phyloP scores from a whole-genome alignment of 2,329 filamentous ascomycete genomes.

The Claviceps humidiphila region DNA sequence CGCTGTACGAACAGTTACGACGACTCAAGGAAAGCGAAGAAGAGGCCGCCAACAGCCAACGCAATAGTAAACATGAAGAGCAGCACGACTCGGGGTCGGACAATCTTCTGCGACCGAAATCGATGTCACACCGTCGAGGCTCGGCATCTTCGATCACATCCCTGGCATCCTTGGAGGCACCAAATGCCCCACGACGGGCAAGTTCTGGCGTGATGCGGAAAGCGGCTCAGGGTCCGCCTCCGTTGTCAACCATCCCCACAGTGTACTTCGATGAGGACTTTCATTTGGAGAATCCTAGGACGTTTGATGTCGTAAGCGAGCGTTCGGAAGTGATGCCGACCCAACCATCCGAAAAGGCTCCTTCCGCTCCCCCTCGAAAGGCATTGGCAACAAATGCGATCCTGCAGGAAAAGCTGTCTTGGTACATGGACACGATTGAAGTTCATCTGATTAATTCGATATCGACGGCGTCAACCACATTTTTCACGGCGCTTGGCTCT shows the following conservation, averaged over 20 bases:
- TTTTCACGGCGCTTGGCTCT: constrained; percentile 87
- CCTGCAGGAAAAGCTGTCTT: constrained; percentile 92
- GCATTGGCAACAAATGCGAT: constrained; percentile 93
- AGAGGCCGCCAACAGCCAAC: constrained; percentile 35
- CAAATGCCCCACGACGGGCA: constrained; percentile 28
- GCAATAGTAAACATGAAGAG: constrained; percentile 30
- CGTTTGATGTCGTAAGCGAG: constrained; percentile 93
- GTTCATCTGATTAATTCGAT: constrained; percentile 95
- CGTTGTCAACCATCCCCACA: constrained; percentile 77
- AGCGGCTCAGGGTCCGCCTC: constrained; percentile 60
- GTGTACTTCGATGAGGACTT: constrained; percentile 96
- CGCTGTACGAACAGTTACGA: constrained; percentile 78
- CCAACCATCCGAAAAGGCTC: constrained; percentile 38
- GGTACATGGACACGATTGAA: constrained; percentile 99
- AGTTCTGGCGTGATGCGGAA: constrained; percentile 41
- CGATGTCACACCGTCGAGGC: constrained; percentile 18
- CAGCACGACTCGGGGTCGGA: constrained; percentile 25
- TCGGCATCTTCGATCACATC: constrained; percentile 34
- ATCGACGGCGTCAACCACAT: constrained; percentile 86
- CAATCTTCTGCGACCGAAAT: constrained; percentile 32
- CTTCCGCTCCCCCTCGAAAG: constrained; percentile 60
- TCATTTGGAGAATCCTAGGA: constrained; percentile 87
- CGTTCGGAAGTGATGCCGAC: constrained; percentile 86
- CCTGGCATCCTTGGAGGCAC: constrained; percentile 34
- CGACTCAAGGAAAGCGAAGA: constrained; percentile 68